These are phyloP conservation scores for Cystofilobasidium capitatum DNA, from an alignment of 768 basidiomycete species.

Conservation along the genomic window DNA sequence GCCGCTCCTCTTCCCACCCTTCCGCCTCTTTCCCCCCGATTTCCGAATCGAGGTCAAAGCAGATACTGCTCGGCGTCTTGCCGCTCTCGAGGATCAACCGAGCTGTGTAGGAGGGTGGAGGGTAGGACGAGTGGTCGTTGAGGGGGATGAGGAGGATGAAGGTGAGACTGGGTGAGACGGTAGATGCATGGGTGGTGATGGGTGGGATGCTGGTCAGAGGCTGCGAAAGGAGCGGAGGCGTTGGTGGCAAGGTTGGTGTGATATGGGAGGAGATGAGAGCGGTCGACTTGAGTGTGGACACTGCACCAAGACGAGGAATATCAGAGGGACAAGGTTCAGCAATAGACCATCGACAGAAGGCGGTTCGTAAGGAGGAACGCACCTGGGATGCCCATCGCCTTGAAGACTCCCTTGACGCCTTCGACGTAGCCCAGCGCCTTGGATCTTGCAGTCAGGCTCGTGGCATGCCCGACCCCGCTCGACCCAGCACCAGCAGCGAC, in stretches of 20 bases:
- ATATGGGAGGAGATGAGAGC: constrained; percentile 14
- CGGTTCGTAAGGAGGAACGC: no score
- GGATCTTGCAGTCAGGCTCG: neutral
- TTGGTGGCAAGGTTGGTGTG: neutral
- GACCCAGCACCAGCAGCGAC: neutral
- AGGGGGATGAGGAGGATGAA: constrained; percentile 5
- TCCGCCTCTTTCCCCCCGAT: constrained; percentile 13
- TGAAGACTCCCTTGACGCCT: neutral
- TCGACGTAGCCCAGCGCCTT: neutral
- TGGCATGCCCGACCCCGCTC: neutral
- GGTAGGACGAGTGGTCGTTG: constrained; percentile 15
- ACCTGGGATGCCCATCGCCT: constrained; percentile 1
- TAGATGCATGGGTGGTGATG: neutral
- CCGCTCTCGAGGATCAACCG: constrained; percentile 8
- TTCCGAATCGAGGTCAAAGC: constrained; percentile 7
- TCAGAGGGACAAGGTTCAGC: neutral
- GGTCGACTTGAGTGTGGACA: neutral
- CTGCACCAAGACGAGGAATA: neutral
- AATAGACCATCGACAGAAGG: neutral
- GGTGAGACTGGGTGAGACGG: neutral
- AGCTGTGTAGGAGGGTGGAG: constrained; percentile 10
- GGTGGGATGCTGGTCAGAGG: neutral
- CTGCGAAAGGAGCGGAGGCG: neutral
- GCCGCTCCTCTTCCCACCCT: constrained; percentile 8
- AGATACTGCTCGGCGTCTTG: constrained; percentile 14